phyloP scores from a whole-genome alignment of 306 rosid species.

The Neltuma alba region DNA sequence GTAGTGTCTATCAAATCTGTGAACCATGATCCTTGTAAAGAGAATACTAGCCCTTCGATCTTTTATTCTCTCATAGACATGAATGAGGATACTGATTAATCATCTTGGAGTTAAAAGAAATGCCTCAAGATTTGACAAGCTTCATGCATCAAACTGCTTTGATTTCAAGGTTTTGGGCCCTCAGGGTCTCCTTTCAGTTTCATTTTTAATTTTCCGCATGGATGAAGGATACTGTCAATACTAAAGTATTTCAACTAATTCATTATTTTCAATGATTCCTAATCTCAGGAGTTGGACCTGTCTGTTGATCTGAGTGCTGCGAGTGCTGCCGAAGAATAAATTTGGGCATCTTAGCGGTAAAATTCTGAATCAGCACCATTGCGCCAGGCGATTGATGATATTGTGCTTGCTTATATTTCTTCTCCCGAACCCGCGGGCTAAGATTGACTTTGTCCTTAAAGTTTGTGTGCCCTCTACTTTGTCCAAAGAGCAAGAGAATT shows the following conservation, averaged over 20 bases:
- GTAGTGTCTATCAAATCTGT: neutral
- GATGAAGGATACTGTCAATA: neutral
- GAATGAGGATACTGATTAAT: neutral
- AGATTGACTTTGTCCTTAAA: slow-evolving; percentile 2
- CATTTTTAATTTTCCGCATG: neutral
- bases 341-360: neutral
- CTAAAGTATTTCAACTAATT: neutral
- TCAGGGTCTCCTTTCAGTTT: no score
- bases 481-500: slow-evolving; percentile 12
- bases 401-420: slow-evolving; percentile 1
- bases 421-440: neutral
- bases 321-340: slow-evolving; percentile 57
- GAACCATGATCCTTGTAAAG: neutral
- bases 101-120: neutral
- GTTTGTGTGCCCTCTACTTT: slow-evolving; percentile 2
- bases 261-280: slow-evolving; percentile 18
- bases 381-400: slow-evolving; percentile 4
- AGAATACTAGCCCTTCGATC: neutral
- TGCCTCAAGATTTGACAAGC: neutral
- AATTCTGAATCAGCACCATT: neutral
- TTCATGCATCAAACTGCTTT: neutral
- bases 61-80: neutral
- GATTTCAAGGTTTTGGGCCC: neutral
- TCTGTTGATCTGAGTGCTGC: slow-evolving; percentile 72
- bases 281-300: slow-evolving; percentile 57